Percentiles rank a stretch among this genome's conserved stretches.
phyloP scores from a whole-genome alignment of 768 basidiomycete genomes.

The Leccinum olivaceopallidum region DNA sequence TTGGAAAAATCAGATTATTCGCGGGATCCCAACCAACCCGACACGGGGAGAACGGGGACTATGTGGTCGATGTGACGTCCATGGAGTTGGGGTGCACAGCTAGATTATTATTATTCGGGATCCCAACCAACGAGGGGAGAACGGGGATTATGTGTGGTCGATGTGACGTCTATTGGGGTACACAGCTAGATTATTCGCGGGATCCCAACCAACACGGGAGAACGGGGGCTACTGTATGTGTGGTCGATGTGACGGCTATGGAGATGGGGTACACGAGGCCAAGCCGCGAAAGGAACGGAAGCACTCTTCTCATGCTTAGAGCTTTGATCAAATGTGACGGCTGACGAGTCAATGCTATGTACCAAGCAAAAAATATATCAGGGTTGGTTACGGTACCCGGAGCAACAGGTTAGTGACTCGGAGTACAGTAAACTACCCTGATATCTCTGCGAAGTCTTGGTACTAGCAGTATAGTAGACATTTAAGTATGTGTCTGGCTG shows the following conservation, averaged over 20 bases:
- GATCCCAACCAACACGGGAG: no score
- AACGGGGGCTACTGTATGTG: background rate
- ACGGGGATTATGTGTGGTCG: no score
- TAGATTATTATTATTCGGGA: no score
- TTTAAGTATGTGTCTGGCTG: background rate
- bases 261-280: background rate
- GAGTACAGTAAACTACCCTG: background rate
- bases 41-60: no score
- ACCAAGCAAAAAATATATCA: background rate
- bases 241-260: background rate
- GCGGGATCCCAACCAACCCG: no score
- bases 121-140: no score
- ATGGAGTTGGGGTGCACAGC: no score
- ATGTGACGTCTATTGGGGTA: no score
- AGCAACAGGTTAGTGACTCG: background rate
- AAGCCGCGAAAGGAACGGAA: background rate
- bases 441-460: background rate
- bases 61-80: no score
- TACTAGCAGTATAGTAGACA: background rate
- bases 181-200: background rate
- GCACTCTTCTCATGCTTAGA: background rate
- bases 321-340: background rate
- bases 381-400: background rate
- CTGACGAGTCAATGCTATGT: background rate
- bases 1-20: no score